Evolutionary conservation across 495 filamentous ascomycete species (phyloP), one percentile per base, ranked within the genome.

Genomic region (Xylaria bambusicola): DNA sequence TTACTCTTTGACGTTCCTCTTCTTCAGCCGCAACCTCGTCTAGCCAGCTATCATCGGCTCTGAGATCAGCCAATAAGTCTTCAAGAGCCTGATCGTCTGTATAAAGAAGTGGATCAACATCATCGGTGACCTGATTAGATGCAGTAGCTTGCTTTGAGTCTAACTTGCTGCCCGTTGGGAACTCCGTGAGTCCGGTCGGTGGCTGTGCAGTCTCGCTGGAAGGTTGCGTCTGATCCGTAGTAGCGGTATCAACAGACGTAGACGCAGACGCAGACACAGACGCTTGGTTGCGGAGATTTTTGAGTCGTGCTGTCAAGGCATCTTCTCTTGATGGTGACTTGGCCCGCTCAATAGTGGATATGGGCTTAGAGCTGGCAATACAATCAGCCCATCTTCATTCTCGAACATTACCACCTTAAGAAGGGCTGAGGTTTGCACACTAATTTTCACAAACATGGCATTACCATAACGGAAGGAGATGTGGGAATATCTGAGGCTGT

Each of bases 271-370:
- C n/a, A n/a, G n/a, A 62, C 23, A 61, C 57, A 20, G 65, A 52
- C 5, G 20, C 41, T 50, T 66, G 65, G 29, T 65, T 67, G 26
- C 78, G 76, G 23, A 81, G 73, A 45, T 63, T 69, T 48, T 75
- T 75, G 29, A 81, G 64, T 40, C 78, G 71, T 13, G 65, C 73
- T 1, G 74, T 61, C 41, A 81, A 69, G 24, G 71, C 71, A 64
- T 79, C 78, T 58, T 80, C 77, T 55, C 70, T 67, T 4, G 76
- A 75, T 13, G 60, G 27, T n/a, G 68, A 56, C 38, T 63, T 64
- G 12, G 59, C 59, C 26, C 64, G 36, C 29, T 62, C 66, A 59
- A 64, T 64, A 18, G 59, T 67, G 29, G 64, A 66, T 52, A 56
- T 44, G 26, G 56, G 38, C 21, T 46, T 26, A 20, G 61, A 48